Evolutionary conservation across 257 asterid genomes (phyloP), one percentile per base, ranked within the genome.

Genomic region (Primulina huaijiensis): DNA sequence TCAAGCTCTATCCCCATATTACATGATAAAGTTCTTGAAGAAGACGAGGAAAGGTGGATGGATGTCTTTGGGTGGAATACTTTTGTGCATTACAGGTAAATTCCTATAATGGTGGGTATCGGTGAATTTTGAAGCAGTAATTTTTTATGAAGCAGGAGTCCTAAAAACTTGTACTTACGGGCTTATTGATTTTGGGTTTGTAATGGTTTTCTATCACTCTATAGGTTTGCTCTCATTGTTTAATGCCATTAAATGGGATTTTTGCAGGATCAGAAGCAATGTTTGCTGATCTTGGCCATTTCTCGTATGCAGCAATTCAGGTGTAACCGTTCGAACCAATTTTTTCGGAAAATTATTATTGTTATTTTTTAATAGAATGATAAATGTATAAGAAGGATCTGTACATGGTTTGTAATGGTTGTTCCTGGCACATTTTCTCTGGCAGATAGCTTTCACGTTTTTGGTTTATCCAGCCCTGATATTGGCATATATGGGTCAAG

Each of bases 281-380:
- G 98, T 92, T 92, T 81, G 98, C 98, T 8, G 97, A 92, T 80
- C 97, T 92, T 29, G 98, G 98, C 73, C 98, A 92, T 78, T 92
- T 92, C 78, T 90, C 97, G 16, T 77, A 92, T 72, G 75, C 88
- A 71, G 98, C 98, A 68, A 92, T 92, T 81, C 97, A 90, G 90
- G 98, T 92, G 69, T 65, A 64, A 62, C 68, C 25, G 62, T 12
- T 37, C 12, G 7, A 43, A 66, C 64, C 27, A 33, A 64, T 9
- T 17, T 55, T 67, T 46, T 53, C 59, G 62, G 17, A 50, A 59
- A 27, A 2, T 27, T 27, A 31, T 31, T 31, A 43, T 1, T 20
- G 0, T n/a, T 16, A 5, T n/a, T 56, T 56, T 19, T 56, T 56
- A 4, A 11, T 56, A 19, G 52, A 40, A 40, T 10, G 16, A 5